These are phyloP conservation scores for Drechslerella stenobrocha DNA, from an alignment of 2,329 filamentous ascomycete species.

Conservation along the genomic window DNA sequence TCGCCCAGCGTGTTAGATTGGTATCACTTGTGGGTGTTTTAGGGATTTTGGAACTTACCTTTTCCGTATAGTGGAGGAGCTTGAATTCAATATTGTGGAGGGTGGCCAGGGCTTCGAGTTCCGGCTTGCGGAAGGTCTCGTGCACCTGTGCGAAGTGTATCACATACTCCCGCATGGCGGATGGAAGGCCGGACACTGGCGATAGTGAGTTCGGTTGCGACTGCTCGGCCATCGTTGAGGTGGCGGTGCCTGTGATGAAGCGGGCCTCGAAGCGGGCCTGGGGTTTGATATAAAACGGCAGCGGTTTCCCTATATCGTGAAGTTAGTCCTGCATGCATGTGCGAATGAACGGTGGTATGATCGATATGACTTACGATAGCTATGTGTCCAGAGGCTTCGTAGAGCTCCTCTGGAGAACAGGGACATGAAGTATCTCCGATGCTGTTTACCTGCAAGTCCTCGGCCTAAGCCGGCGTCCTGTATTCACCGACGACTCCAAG, in stretches of 20 bases:
- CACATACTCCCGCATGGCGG: conserved; percentile 68
- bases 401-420: conserved; percentile 1
- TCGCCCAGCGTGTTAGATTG: too few species aligned
- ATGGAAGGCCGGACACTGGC: conserved; percentile 20
- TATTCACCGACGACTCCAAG: too few species aligned
- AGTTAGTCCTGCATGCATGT: neutral
- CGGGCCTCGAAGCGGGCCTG: neutral
- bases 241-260: neutral
- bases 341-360: neutral
- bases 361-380: neutral
- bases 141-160: conserved; percentile 87
- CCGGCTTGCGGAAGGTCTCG: conserved; percentile 84
- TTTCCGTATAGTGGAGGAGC: conserved; percentile 72
- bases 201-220: conserved; percentile 6
- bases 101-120: conserved; percentile 77
- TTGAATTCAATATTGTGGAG: conserved; percentile 69
- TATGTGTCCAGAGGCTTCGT: neutral
- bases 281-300: neutral
- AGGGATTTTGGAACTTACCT: conserved; percentile 62
- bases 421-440: conserved; percentile 18
- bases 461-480: neutral
- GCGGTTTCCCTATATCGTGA: conserved; percentile 8
- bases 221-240: conserved; percentile 8
- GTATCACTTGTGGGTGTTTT: conserved; percentile 17
- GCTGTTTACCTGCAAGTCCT: neutral